Evolutionary conservation across 2,329 filamentous ascomycete genomes (phyloP).

Genomic region (Periconia sp.): DNA sequence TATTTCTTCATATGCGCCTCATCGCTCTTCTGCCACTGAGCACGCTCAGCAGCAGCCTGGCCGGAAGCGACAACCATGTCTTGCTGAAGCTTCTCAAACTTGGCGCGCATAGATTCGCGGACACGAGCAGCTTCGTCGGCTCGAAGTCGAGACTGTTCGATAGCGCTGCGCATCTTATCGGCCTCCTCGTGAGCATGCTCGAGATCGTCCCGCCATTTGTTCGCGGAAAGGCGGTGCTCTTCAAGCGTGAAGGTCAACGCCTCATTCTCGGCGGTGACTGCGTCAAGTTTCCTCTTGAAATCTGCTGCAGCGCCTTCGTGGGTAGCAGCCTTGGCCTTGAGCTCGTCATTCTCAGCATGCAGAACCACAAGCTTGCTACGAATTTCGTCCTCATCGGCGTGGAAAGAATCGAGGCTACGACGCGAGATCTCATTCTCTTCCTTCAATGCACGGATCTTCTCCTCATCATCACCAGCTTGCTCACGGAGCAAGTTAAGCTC

Average conservation of each 20-base stretch:
- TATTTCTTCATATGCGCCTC: slow-evolving; percentile 62
- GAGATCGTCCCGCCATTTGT: slow-evolving; percentile 65
- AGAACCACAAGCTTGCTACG: slow-evolving; percentile 59
- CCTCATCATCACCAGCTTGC: slow-evolving; percentile 49
- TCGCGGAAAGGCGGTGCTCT: slow-evolving; percentile 67
- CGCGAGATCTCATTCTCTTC: slow-evolving; percentile 50
- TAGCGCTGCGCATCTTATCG: slow-evolving; percentile 74
- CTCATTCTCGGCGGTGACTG: slow-evolving; percentile 65
- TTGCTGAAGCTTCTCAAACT: slow-evolving; percentile 83
- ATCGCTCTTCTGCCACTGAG: slow-evolving; percentile 73
- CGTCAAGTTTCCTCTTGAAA: slow-evolving; percentile 58
- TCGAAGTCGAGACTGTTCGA: slow-evolving; percentile 76
- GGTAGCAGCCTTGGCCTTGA: slow-evolving; percentile 52
- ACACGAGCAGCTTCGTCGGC: slow-evolving; percentile 85
- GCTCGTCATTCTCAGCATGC: slow-evolving; percentile 63
- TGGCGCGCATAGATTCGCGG: slow-evolving; percentile 81
- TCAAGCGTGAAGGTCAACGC: slow-evolving; percentile 66
- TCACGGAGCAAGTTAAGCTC: slow-evolving; percentile 55
- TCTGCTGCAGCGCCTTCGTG: slow-evolving; percentile 49
- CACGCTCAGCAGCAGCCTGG: slow-evolving; percentile 83
- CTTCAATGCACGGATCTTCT: slow-evolving; percentile 49
- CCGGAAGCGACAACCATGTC: slow-evolving; percentile 82
- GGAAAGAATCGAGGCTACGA: slow-evolving; percentile 45
- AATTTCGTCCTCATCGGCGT: slow-evolving; percentile 51
- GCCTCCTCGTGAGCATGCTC: slow-evolving; percentile 58